These are phyloP conservation scores for Aspergillus intermedius DNA, from an alignment of 2,329 filamentous ascomycete genomes.

Conservation along the genomic window DNA sequence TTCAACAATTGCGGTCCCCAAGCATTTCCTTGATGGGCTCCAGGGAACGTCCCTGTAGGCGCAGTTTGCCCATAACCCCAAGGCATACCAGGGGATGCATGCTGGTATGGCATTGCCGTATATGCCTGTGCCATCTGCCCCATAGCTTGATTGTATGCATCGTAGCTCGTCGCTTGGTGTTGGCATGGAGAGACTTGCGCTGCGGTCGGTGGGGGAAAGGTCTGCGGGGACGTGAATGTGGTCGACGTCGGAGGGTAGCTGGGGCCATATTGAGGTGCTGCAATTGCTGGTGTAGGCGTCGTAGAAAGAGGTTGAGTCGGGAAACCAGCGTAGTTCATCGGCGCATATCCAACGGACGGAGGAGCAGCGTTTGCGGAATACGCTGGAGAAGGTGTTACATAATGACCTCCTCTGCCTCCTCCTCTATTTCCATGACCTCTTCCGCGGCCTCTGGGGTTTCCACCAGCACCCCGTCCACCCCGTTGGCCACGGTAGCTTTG, in stretches of 20 bases:
- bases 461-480: conserved; percentile 21
- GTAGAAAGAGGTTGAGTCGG: conserved; percentile 17
- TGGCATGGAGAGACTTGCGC: conserved; percentile 19
- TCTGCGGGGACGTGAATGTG: conserved; percentile 17
- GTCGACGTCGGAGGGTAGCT: conserved; percentile 16
- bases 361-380: conserved; percentile 17
- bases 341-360: conserved; percentile 21
- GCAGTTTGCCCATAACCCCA: conserved; percentile 50
- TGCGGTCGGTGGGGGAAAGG: conserved; percentile 19
- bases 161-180: conserved; percentile 20
- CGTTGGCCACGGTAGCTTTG: conserved; percentile 20
- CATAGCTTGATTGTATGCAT: conserved; percentile 16
- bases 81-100: conserved; percentile 38
- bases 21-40: conserved; percentile 25
- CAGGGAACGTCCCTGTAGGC: conserved; percentile 42
- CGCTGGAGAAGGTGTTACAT: conserved; percentile 15
- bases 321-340: conserved; percentile 26
- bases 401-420: conserved; percentile 19
- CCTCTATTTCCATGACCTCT: conserved; percentile 30
- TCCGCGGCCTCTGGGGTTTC: conserved; percentile 26
- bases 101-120: conserved; percentile 16
- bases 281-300: conserved; percentile 16
- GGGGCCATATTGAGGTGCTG: conserved; percentile 20
- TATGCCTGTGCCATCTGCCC: conserved; percentile 19
- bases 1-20: conserved; percentile 19